Base-by-base conservation (phyloP, 148 eudicot species). In the Suaeda aralocaspica region DNA sequence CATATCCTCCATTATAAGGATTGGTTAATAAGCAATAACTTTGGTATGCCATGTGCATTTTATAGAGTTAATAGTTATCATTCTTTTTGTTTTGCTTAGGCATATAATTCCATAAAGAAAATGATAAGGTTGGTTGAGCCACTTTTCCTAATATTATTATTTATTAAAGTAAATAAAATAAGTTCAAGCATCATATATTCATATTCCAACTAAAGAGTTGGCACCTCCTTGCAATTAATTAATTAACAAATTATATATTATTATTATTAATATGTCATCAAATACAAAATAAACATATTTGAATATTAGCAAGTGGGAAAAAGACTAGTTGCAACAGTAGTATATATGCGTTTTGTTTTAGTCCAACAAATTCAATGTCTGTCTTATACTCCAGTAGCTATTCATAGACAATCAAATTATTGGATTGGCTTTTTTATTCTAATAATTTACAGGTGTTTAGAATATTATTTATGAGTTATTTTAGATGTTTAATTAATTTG, bases 61-160 rank as follows among this genome's bases (percentile, higher is more conserved):
- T n/a, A n/a, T 33, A 60, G 30, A 60, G 12, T n/a, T n/a, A n/a
- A n/a, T 62, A 62, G n/a, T 58, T 10, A 67, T 65, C 74, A 77
- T 72, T 22, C 31, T 61, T 78, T 78, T 73, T 70, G 71, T 60
- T 68, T 78, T 66, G 55, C 70, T 25, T 71, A 64, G 62, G 39
- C 68, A 55, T 9, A 74, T 69, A 68, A 62, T 55, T 51, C 52
- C 70, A 22, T 9, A 21, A 39, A 45, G 31, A 62, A 67, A 69
- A 72, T 72, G 67, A 73, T 78, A 78, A 74, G 74, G 71, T 78
- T 78, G 52, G 81, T 69, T 69, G 74, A 73, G 65, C 70, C 68
- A 49, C 41, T 69, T 30, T 29, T 21, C 24, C 31, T 41, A 44
- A 56, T 31, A 60, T 64, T 78, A 64, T 73, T 30, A 57, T 34